These are phyloP conservation scores for Xerocomus amazonicus DNA, from an alignment of 1,284 basidiomycete species.

Conservation along the genomic window DNA sequence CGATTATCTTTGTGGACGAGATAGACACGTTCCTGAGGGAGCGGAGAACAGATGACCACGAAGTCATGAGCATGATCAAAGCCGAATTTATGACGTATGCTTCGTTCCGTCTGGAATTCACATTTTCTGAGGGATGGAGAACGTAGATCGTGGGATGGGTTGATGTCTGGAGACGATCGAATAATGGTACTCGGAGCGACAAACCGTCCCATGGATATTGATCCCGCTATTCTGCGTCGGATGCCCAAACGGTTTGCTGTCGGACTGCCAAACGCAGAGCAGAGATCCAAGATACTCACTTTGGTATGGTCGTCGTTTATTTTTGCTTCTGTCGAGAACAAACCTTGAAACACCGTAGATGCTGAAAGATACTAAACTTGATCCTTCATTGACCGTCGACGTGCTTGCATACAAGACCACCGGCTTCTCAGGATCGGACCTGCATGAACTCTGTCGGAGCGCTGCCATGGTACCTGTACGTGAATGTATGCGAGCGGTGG, in stretches of 20 bases:
- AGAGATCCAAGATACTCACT: conserved; percentile 85
- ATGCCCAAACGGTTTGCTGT: conserved; percentile 99
- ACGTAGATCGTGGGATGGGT: conserved; percentile 89
- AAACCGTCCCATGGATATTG: conserved; percentile 94
- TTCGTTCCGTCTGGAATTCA: not conserved
- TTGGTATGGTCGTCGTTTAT: conserved; percentile 52
- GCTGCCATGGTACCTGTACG: conserved; percentile 91
- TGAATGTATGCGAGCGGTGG: conserved; percentile 74
- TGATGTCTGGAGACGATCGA: conserved; percentile 80
- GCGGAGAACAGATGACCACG: conserved; percentile 86
- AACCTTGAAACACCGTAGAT: conserved; percentile 51
- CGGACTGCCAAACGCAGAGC: conserved; percentile 75
- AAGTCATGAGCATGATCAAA: conserved; percentile 99
- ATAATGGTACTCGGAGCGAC: conserved; percentile 96
- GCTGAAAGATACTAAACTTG: conserved; percentile 74
- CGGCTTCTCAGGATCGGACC: conserved; percentile 86
- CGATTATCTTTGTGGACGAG: conserved; percentile 96
- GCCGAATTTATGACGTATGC: conserved; percentile 98
- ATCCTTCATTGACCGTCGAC: conserved; percentile 62
- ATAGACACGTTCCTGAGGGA: conserved; percentile 95
- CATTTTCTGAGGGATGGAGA: not conserved
- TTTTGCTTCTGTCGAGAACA: not conserved
- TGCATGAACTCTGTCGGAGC: conserved; percentile 92
- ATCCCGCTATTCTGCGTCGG: conserved; percentile 89
- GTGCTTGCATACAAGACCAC: conserved; percentile 71